These are phyloP conservation scores for Osmanthus fragrans DNA, from an alignment of 257 asterid species.

Conservation along the genomic window DNA sequence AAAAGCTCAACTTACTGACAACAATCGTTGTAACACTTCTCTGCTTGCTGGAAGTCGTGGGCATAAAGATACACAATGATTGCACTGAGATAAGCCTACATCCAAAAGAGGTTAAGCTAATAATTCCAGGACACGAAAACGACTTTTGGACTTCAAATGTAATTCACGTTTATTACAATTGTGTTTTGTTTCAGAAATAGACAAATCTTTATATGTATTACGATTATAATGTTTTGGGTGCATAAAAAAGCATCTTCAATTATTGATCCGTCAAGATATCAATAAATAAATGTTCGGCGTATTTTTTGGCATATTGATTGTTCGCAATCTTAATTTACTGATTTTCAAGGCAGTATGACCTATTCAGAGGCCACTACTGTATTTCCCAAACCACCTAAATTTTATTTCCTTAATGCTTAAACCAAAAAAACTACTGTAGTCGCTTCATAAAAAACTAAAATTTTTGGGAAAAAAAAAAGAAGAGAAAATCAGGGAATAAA, in stretches of 20 bases:
- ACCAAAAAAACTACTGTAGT: neutral
- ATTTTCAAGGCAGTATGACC: neutral
- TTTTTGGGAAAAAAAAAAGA: neutral
- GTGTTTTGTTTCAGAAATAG: neutral
- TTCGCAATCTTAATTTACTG: neutral
- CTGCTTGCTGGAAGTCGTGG: constrained; percentile 89
- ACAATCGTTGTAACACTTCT: constrained; percentile 94
- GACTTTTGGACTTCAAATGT: neutral
- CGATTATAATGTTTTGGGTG: neutral
- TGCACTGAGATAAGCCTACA: constrained; percentile 98
- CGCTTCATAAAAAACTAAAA: neutral
- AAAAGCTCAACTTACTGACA: constrained; percentile 73
- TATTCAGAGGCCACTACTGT: neutral
- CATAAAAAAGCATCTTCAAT: neutral
- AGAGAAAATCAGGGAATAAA: neutral
- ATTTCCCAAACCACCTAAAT: neutral
- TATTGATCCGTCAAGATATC: neutral
- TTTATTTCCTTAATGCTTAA: neutral
- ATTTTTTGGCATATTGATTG: neutral
- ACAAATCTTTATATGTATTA: neutral
- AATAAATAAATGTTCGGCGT: neutral
- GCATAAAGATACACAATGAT: constrained; percentile 91
- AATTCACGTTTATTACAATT: constrained; percentile 1
- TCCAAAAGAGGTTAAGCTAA: constrained; percentile 24
- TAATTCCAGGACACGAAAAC: neutral